phyloP scores from a whole-genome alignment of 129 eudicot genomes.

The Escallonia rubra region DNA sequence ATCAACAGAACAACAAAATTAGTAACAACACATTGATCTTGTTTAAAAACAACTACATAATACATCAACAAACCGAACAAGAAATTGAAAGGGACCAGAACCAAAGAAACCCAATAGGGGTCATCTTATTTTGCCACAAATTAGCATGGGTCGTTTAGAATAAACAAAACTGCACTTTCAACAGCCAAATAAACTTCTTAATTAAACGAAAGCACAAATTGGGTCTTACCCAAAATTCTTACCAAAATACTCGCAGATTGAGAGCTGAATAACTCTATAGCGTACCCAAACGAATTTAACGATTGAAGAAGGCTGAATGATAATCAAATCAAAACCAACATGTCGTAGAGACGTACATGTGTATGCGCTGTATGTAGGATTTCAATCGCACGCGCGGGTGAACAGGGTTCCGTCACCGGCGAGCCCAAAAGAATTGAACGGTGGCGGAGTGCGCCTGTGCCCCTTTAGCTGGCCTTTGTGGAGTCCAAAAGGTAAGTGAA shows the following conservation, averaged over 20 bases:
- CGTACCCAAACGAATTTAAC: background rate
- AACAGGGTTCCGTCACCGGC: slow-evolving; percentile 26
- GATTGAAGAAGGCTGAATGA: too few relatives aligned
- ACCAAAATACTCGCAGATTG: slow-evolving; percentile 20
- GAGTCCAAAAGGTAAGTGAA: background rate
- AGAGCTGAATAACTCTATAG: slow-evolving; percentile 19
- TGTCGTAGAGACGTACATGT: background rate
- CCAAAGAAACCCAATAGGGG: background rate
- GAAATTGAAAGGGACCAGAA: too few relatives aligned
- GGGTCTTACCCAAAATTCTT: slow-evolving; percentile 8
- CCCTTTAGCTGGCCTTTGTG: too few relatives aligned
- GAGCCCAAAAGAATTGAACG: slow-evolving; percentile 17
- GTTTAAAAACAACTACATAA: background rate
- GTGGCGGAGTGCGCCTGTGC: slow-evolving; percentile 13
- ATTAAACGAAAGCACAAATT: background rate
- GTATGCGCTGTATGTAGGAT: background rate
- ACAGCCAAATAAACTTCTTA: background rate
- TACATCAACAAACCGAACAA: background rate
- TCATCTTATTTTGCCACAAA: too few relatives aligned
- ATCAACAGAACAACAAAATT: too few relatives aligned
- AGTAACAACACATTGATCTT: background rate
- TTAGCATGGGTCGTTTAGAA: background rate
- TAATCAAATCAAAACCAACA: too few relatives aligned
- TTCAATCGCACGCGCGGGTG: background rate
- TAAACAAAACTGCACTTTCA: background rate